Base-by-base conservation (phyloP, 2,329 filamentous ascomycete species). In the Aschersonia sp. region DNA sequence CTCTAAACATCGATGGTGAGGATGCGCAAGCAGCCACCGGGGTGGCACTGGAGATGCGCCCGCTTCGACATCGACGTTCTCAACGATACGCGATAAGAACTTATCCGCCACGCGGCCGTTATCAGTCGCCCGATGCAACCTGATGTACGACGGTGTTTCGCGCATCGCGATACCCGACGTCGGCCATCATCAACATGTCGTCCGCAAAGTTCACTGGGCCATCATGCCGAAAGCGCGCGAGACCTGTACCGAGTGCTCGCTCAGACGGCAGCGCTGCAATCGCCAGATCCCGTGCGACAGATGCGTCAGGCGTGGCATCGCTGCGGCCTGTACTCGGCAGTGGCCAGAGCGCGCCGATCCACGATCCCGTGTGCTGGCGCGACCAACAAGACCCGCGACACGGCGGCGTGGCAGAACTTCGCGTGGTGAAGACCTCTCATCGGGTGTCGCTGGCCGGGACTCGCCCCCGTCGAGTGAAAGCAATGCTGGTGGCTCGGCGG, bases 161-260 rank as follows among this genome's bases (percentile, higher is more conserved):
- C 12, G 4, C 8, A 37, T 37, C 8, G 35, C 12, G 4, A 37
- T 9, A 37, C 35, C 35, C 35, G 35, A 37, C 35, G 12, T 37
- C 8, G 12, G 35, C 35, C 12, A 12, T 37, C 35, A 12, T 9
- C 35, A 4, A 8, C 12, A 37, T 37, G 35, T 37, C 35, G 22
- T 37, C 12, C 4, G 35, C 12, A 9, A 9, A 5, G 8, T 37
- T 37, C 4, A 12, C 35, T 9, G 8, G 5, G 35, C 35, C 35
- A 37, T 37, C 35, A 37, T 37, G 35, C 35, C 35, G 12, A 37
- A 37, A 29, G 37, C 43, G 41, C 14, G 46, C 4, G 42, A 42
- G 30, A 47, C 46, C 10, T 48, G 46, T 33, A 44, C 42, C 33
- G 46, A 48, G 35, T 48, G 46, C 35, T 44, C 41, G 30, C 43